Percentiles rank a stretch among this genome's conserved stretches.
These are phyloP conservation scores for Candida caryicola DNA, from an alignment of 805 yeast species.

Conservation along the genomic window DNA sequence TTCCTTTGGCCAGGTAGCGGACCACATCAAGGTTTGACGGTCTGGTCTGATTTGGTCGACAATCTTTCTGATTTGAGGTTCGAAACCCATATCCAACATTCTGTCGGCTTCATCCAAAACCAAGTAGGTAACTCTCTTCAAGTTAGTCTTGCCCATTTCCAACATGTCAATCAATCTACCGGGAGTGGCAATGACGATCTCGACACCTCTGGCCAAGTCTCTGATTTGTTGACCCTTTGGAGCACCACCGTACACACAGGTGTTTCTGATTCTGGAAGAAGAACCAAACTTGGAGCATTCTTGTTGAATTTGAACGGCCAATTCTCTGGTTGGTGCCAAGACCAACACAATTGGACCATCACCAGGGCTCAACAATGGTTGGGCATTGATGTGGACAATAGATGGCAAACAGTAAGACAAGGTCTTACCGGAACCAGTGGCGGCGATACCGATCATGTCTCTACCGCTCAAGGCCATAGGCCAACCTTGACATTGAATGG, in stretches of 20 bases:
- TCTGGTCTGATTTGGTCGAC: constrained; percentile 98
- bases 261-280: constrained; percentile 90
- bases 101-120: constrained; percentile 99
- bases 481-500: constrained; percentile 99
- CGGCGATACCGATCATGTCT: constrained; percentile 98
- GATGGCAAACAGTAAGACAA: constrained; percentile 95
- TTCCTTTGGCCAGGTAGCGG: constrained; percentile 99
- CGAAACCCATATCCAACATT: constrained; percentile 99
- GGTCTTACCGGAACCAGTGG: constrained; percentile 99
- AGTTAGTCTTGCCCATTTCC: constrained; percentile 90
- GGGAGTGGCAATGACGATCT: constrained; percentile 96
- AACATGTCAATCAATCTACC: constrained; percentile 98
- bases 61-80: constrained; percentile 98
- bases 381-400: constrained; percentile 97
- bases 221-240: constrained; percentile 97
- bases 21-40: constrained; percentile 99
- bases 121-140: constrained; percentile 93
- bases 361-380: constrained; percentile 87
- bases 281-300: constrained; percentile 95
- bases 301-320: constrained; percentile 94
- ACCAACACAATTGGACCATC: constrained; percentile 97
- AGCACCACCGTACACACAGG: constrained; percentile 99
- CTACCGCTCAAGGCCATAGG: constrained; percentile 99
- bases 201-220: constrained; percentile 92
- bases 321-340: constrained; percentile 97